phyloP scores from a whole-genome alignment of 2,329 filamentous ascomycete genomes.

The Talaromyces sp. region DNA sequence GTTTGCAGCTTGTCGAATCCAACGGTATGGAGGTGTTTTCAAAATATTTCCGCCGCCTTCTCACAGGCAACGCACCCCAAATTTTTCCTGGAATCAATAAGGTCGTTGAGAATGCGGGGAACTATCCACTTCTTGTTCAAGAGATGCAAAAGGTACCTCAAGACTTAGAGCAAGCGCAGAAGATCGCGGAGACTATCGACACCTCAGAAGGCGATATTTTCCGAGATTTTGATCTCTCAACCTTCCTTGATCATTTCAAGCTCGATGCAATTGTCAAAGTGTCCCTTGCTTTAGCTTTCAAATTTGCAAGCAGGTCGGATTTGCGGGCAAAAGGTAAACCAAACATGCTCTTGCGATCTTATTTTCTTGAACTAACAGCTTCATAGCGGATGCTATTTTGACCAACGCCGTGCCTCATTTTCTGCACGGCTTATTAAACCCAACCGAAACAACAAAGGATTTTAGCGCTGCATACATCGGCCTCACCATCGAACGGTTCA shows the following conservation, averaged over 20 bases:
- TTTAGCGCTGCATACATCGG: conserved; percentile 68
- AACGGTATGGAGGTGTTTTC: conserved; percentile 99
- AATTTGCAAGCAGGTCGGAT: conserved; percentile 71
- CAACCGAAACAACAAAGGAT: conserved; percentile 58
- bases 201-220: conserved; percentile 87
- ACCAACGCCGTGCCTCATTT: conserved; percentile 74
- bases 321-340: conserved; percentile 79
- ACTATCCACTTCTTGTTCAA: conserved; percentile 72
- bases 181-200: conserved; percentile 91
- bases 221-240: conserved; percentile 90
- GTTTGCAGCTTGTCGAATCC: conserved; percentile 78
- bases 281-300: conserved; percentile 82
- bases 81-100: conserved; percentile 80
- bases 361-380: conserved; percentile 5
- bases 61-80: conserved; percentile 83
- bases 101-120: conserved; percentile 68
- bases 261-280: conserved; percentile 84
- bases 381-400: conserved; percentile 78
- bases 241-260: conserved; percentile 94
- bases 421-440: conserved; percentile 66
- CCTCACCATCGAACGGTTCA: conserved; percentile 75
- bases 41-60: conserved; percentile 88
- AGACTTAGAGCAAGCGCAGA: conserved; percentile 75
- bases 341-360: neutral
- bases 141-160: conserved; percentile 83